Base-by-base conservation (phyloP, 2,329 filamentous ascomycete species). In the Venturiaceae sp. region DNA sequence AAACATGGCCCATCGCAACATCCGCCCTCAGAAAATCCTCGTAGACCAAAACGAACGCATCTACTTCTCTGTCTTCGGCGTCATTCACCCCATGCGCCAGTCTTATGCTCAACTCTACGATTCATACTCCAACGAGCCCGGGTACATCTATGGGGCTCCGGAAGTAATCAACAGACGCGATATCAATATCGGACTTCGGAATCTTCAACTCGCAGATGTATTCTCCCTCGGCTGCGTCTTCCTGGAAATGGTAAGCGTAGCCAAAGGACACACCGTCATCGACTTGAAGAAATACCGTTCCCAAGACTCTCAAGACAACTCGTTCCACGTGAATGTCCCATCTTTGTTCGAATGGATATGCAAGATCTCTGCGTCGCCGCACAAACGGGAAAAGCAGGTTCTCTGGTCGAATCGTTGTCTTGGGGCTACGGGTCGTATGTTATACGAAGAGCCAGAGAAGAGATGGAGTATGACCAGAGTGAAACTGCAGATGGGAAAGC, bases 201-300 rank as follows among this genome's bases (percentile, higher is more conserved):
- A 30, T 14, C 28, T 33, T 32, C 65, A 69, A 11, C 67, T 69
- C 55, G 69, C 70, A 1, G 72, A 74, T 52, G 68, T 72, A 3
- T 74, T 73, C 60, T 69, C 69, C 0, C 58, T 74, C 1, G 72
- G 71, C n/a, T 72, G 70, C 52, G 66, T 73, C 3, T 72, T 74
- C 60, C 62, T 74, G 1, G 65, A 66, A 14, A 73, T 74, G 67
- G 65, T 74, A 59, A 72, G 71, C 1, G 67, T 69, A 6, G 69
- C 66, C 2, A 70, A 72, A 54, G 69, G 70, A 54, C 68, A 70
- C 39, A 68, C 69, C 1, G 62, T 71, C 4, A 63, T 67, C 1
- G 64, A 67, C 11, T 71, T 73, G 54, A 65, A 66, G 1, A 65
- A 67, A 36, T 72, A 72, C 58, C 62, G 71, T 28, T 67, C 66